Evolutionary conservation across 164 flowering plant genomes (phyloP).

Genomic region (Taxillus chinensis): DNA sequence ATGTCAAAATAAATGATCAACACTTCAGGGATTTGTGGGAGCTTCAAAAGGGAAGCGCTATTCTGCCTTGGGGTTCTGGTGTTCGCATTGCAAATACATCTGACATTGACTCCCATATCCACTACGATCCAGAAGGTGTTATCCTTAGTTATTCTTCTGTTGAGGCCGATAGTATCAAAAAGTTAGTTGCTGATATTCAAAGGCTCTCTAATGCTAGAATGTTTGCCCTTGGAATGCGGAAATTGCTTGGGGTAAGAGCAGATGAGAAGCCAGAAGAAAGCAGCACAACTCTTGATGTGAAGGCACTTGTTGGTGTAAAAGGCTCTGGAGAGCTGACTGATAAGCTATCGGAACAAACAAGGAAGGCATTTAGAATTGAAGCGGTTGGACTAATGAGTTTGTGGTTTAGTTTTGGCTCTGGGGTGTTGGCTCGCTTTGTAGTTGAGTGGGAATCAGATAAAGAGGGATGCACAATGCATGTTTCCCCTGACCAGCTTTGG

Average conservation of each 20-base stretch:
- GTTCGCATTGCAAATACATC: conserved; percentile 92
- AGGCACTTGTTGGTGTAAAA: conserved; percentile 34
- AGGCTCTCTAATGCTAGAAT: conserved; percentile 89
- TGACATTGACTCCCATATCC: conserved; percentile 88
- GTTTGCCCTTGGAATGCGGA: conserved; percentile 92
- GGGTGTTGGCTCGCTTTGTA: conserved; percentile 91
- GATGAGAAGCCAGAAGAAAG: conserved; percentile 70
- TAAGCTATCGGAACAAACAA: conserved; percentile 66
- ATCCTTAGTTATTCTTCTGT: conserved; percentile 73
- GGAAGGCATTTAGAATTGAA: conserved; percentile 81
- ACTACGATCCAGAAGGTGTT: conserved; percentile 89
- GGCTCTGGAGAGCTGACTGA: conserved; percentile 38
- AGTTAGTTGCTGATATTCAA: conserved; percentile 75
- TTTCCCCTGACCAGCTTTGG: conserved; percentile 99
- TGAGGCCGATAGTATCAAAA: conserved; percentile 77
- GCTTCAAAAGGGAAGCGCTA: conserved; percentile 70
- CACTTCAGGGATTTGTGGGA: conserved; percentile 96
- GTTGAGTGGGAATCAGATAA: conserved; percentile 97
- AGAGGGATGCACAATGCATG: conserved; percentile 99
- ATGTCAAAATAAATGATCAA: conserved; percentile 89
- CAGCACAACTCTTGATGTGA: conserved; percentile 34
- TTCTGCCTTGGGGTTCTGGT: conserved; percentile 81
- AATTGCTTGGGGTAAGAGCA: conserved; percentile 72
- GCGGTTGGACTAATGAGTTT: conserved; percentile 94
- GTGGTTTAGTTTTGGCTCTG: conserved; percentile 98